Conservation (phyloP, 140 eudicot species). For the Oenanthe javanica region DNA sequence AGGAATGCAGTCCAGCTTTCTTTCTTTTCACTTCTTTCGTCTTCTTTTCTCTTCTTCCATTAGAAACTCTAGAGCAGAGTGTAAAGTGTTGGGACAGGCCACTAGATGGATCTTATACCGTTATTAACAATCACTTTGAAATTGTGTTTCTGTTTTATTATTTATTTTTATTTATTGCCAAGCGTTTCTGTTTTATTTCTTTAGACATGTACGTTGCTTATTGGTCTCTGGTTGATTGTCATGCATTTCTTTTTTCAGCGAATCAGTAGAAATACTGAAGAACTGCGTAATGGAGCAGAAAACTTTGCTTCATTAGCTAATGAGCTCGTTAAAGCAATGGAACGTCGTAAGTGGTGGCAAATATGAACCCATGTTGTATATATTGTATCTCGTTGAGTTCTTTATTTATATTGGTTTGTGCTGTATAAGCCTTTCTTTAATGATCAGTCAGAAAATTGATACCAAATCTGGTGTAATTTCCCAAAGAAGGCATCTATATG, state of each 20-base stretch:
- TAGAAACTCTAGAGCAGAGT: neutral
- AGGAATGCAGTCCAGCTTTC: neutral
- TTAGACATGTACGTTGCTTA: neutral
- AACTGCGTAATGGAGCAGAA: constrained; percentile 70
- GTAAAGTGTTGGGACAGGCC: neutral
- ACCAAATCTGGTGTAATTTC: neutral
- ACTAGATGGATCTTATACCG: neutral
- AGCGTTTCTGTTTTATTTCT: neutral
- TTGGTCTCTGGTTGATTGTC: neutral
- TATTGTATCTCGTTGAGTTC: neutral
- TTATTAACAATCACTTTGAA: neutral
- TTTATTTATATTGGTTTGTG: neutral
- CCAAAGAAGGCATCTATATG: neutral
- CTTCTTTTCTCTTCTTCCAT: neutral
- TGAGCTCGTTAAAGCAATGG: constrained; percentile 89
- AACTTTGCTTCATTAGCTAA: constrained; percentile 90
- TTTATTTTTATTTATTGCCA: no score
- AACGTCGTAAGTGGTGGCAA: constrained; percentile 87
- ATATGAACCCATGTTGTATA: constrained; percentile 29
- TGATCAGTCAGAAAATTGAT: neutral
- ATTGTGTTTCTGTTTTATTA: neutral
- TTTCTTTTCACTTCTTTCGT: neutral
- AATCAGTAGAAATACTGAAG: constrained; percentile 72
- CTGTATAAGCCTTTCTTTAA: neutral
- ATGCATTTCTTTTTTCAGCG: constrained; percentile 32